Conservation (phyloP, 441 rosid species). For the Adansonia grandidieri region DNA sequence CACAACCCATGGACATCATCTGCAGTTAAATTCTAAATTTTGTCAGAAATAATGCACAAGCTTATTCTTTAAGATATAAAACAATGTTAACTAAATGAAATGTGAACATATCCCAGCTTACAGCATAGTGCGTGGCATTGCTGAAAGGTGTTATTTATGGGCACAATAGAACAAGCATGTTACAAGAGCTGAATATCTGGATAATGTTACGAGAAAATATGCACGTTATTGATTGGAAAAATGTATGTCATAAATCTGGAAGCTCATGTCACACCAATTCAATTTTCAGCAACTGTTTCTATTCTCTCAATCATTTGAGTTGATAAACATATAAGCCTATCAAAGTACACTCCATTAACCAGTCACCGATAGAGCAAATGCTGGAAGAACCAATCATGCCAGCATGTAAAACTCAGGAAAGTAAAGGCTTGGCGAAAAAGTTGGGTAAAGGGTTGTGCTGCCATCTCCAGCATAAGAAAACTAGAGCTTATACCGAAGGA, state of each 20-base stretch:
- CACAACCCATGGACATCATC: too few species aligned
- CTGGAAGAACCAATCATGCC: neutral
- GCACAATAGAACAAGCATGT: neutral
- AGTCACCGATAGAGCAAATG: too few species aligned
- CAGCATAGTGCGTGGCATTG: neutral
- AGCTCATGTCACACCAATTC: neutral
- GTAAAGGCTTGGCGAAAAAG: neutral
- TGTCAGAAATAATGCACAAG: too few species aligned
- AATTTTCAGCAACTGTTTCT: neutral
- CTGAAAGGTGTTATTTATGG: neutral
- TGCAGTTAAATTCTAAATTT: neutral
- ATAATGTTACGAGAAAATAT: neutral
- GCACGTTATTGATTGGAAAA: neutral
- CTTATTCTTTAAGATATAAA: too few species aligned
- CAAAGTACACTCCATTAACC: too few species aligned
- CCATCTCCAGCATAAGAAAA: neutral
- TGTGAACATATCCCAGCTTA: too few species aligned
- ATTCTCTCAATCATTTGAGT: neutral
- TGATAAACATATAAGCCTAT: too few species aligned
- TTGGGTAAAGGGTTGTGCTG: neutral
- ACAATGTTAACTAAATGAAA: too few species aligned
- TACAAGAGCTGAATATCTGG: too few species aligned
- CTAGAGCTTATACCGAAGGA: neutral
- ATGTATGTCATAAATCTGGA: neutral
- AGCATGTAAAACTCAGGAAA: neutral